A percentile compares a stretch with the other conserved stretches of the same genome.
These are phyloP conservation scores for Aspergillus versicolor DNA, from an alignment of 2,329 filamentous ascomycete species.

Conservation along the genomic window DNA sequence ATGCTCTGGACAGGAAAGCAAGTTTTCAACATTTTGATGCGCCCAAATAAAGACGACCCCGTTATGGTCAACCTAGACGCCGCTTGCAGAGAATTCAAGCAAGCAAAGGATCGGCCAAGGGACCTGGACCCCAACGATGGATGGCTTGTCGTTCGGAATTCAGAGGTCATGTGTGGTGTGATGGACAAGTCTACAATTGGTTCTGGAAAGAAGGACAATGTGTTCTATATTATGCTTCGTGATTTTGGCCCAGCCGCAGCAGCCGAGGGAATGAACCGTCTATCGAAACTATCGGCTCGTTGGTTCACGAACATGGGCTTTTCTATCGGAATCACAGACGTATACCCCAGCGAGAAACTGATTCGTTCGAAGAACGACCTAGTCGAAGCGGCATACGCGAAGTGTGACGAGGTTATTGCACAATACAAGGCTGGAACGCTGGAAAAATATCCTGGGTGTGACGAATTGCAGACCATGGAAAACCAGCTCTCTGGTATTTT, in stretches of 20 bases:
- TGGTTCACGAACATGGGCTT: slow-evolving; percentile 89
- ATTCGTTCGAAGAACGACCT: slow-evolving; percentile 71
- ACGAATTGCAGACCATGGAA: slow-evolving; percentile 88
- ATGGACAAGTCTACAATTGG: slow-evolving; percentile 99
- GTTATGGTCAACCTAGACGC: slow-evolving; percentile 91
- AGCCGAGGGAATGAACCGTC: slow-evolving; percentile 86
- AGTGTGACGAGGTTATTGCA: slow-evolving; percentile 80
- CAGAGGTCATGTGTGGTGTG: slow-evolving; percentile 92
- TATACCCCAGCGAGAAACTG: slow-evolving; percentile 75
- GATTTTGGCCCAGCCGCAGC: slow-evolving; percentile 91
- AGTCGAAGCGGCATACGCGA: slow-evolving; percentile 73
- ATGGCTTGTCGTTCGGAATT: slow-evolving; percentile 92
- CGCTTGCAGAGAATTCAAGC: slow-evolving; percentile 73
- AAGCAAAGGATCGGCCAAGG: slow-evolving; percentile 37
- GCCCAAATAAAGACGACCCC: slow-evolving; percentile 78
- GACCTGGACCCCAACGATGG: slow-evolving; percentile 82
- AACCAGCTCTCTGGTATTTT: slow-evolving; percentile 88
- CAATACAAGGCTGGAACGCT: slow-evolving; percentile 78
- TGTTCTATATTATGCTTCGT: slow-evolving; percentile 94
- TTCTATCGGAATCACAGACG: slow-evolving; percentile 93
- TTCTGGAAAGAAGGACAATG: slow-evolving; percentile 93
- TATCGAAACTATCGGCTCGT: slow-evolving; percentile 86
- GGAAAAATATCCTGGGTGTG: slow-evolving; percentile 82
- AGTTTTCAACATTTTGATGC: slow-evolving; percentile 87
- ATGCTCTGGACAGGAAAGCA: slow-evolving; percentile 96